phyloP scores from a whole-genome alignment of 306 rosid species.

The Quercus wislizeni region DNA sequence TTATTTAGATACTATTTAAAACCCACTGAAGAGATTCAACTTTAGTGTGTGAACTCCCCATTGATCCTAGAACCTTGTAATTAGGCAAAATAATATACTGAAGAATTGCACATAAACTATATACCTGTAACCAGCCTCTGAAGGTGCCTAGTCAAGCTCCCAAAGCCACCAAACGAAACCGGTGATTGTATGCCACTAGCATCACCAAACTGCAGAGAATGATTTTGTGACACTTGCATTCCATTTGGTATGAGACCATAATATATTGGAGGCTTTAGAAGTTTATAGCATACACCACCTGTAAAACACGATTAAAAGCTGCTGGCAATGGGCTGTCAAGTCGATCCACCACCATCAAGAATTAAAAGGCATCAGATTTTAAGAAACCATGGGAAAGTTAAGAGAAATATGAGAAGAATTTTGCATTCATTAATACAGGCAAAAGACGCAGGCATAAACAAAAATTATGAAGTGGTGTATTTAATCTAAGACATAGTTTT shows the following conservation, averaged over 20 bases:
- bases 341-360: slow-evolving; percentile 30
- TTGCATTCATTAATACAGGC: background rate
- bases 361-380: slow-evolving; percentile 22
- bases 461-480: background rate
- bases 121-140: slow-evolving; percentile 76
- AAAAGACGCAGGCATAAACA: background rate
- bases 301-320: slow-evolving; percentile 77
- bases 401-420: background rate
- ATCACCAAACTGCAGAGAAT: slow-evolving; percentile 80
- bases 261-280: slow-evolving; percentile 26
- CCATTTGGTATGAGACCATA: slow-evolving; percentile 20
- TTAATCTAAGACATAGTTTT: background rate
- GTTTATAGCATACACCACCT: slow-evolving; percentile 45
- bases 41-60: background rate
- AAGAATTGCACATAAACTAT: background rate
- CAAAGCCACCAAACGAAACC: slow-evolving; percentile 91
- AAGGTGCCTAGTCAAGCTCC: slow-evolving; percentile 93
- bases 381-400: background rate
- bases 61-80: slow-evolving; percentile 5
- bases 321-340: slow-evolving; percentile 80
- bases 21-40: background rate
- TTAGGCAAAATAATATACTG: slow-evolving; percentile 5
- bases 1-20: background rate
- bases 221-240: slow-evolving; percentile 24
- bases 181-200: slow-evolving; percentile 98